Evolutionary conservation across 2,329 filamentous ascomycete species (phyloP).

Genomic region (Venturiaceae sp.): DNA sequence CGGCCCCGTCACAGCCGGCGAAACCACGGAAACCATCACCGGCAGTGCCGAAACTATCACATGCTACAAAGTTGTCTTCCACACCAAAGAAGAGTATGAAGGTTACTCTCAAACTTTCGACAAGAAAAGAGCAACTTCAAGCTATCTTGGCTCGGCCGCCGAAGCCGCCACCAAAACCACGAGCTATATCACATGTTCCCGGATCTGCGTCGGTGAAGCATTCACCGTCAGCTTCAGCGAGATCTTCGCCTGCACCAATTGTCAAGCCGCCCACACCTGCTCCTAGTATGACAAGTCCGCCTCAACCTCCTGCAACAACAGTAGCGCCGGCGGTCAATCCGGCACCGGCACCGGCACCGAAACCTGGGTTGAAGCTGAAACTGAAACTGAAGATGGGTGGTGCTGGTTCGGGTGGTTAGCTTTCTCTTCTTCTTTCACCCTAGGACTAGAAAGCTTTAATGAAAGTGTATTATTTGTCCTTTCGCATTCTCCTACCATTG

Average conservation of each 20-base stretch:
- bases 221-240: not conserved
- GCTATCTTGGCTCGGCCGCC: not conserved
- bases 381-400: slow-evolving; percentile 6
- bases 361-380: slow-evolving; percentile 2
- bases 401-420: not conserved
- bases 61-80: not conserved
- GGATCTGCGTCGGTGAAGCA: not conserved
- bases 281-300: not conserved
- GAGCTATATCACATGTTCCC: not conserved
- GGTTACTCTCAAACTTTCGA: not conserved
- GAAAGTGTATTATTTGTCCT: not conserved
- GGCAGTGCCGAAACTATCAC: not conserved
- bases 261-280: not conserved
- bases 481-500: not conserved
- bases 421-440: not conserved
- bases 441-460: slow-evolving; percentile 2
- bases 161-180: not conserved
- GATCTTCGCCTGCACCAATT: not conserved
- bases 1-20: not conserved
- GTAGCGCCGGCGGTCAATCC: not conserved
- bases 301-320: not conserved
- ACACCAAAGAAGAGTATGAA: not conserved
- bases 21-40: not conserved
- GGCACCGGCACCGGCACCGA: not conserved
- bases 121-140: not conserved